Evolutionary conservation across 306 rosid genomes (phyloP).

Genomic region (Macrotyloma uniflorum): DNA sequence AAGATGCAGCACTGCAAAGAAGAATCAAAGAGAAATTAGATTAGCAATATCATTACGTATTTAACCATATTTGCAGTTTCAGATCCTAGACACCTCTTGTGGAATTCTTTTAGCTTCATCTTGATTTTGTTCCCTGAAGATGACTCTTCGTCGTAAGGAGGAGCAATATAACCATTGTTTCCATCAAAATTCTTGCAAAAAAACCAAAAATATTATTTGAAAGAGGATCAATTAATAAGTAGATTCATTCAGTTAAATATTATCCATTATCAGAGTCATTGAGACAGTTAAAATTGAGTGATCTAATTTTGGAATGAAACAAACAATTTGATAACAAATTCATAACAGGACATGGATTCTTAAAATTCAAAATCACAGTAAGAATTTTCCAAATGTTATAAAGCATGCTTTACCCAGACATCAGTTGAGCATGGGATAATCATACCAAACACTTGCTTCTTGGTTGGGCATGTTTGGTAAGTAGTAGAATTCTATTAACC

Average conservation of each 20-base stretch:
- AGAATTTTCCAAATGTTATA: not conserved
- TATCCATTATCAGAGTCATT: slow-evolving; percentile 18
- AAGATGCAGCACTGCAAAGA: slow-evolving; percentile 76
- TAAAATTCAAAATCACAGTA: slow-evolving; percentile 19
- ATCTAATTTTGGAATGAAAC: slow-evolving; percentile 23
- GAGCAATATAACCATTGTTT: slow-evolving; percentile 75
- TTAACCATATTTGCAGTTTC: slow-evolving; percentile 25
- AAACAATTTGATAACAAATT: slow-evolving; percentile 16
- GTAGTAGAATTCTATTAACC: not conserved
- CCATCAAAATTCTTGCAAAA: slow-evolving; percentile 56
- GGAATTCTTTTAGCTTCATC: slow-evolving; percentile 94
- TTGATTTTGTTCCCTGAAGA: slow-evolving; percentile 88
- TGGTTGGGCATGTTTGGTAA: slow-evolving; percentile 13
- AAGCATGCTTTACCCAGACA: slow-evolving; percentile 20
- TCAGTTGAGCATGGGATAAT: not conserved
- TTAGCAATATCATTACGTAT: not conserved
- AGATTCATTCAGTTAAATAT: not conserved
- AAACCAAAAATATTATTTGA: slow-evolving; percentile 30
- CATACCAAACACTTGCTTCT: slow-evolving; percentile 1
- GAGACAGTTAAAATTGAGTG: not conserved
- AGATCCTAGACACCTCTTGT: slow-evolving; percentile 56
- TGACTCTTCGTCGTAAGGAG: slow-evolving; percentile 70
- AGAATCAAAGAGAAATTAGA: slow-evolving; percentile 33
- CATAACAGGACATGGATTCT: slow-evolving; percentile 28
- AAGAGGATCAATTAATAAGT: slow-evolving; percentile 10